Evolutionary conservation across 2,329 filamentous ascomycete species (phyloP).

Genomic region (Diplodia corticola): DNA sequence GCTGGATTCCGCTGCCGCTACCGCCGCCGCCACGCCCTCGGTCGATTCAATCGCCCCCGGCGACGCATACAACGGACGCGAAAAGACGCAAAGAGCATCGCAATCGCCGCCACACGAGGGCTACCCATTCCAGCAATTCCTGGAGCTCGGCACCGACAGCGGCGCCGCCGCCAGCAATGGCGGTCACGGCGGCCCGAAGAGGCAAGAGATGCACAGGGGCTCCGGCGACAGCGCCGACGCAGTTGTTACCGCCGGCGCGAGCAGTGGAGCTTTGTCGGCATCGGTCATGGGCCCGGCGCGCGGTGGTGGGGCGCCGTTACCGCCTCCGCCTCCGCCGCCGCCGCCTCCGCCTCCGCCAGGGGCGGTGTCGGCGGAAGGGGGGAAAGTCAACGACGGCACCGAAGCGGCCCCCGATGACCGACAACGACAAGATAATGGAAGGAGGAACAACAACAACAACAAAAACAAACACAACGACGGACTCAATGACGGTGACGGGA

Average conservation of each 20-base stretch:
- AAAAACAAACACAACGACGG: not conserved
- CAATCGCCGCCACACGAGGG: too few species aligned
- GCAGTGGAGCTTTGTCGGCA: not conserved
- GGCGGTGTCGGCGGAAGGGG: constrained; percentile 6
- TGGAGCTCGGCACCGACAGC: not conserved
- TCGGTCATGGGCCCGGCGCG: not conserved
- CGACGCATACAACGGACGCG: not conserved
- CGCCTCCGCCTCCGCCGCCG: too few species aligned
- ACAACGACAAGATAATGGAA: not conserved
- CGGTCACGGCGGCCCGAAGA: not conserved
- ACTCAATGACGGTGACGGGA: not conserved
- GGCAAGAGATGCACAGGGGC: constrained; percentile 17
- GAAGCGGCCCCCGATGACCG: not conserved
- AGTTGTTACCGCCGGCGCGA: not conserved
- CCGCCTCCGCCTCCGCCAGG: too few species aligned
- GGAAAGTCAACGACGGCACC: not conserved
- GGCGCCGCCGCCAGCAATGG: not conserved
- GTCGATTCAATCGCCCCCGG: not conserved
- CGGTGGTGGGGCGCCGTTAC: constrained; percentile 7
- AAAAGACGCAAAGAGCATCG: not conserved
- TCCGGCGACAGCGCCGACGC: not conserved
- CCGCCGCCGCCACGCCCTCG: not conserved
- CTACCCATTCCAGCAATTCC: not conserved
- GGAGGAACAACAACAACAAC: not conserved
- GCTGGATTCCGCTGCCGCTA: not conserved